Evolutionary conservation across 2,329 filamentous ascomycete species (phyloP).

Genomic region (Rosellinia necatrix): DNA sequence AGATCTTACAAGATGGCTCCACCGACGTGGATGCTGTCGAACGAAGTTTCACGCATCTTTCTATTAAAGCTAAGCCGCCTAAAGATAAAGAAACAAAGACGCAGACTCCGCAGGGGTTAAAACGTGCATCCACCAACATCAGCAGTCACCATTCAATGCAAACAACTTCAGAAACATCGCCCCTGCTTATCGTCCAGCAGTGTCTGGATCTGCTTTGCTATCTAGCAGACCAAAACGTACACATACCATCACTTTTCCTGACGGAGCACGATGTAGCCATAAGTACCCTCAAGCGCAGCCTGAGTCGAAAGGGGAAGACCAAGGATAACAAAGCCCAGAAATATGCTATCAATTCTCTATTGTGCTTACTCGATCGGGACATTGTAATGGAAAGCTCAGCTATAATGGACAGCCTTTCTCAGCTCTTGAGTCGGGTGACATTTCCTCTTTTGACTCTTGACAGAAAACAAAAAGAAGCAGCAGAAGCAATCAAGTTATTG

Average conservation of each 20-base stretch:
- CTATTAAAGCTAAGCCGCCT: constrained; percentile 84
- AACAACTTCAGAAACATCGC: constrained; percentile 85
- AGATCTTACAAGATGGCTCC: constrained; percentile 94
- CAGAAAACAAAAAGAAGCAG: constrained; percentile 60
- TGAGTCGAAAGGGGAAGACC: constrained; percentile 82
- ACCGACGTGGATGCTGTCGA: constrained; percentile 92
- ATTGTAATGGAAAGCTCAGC: constrained; percentile 96
- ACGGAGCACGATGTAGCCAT: constrained; percentile 84
- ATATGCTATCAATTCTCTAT: constrained; percentile 88
- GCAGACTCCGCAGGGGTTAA: constrained; percentile 81
- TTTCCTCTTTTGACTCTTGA: constrained; percentile 81
- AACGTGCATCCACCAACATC: constrained; percentile 71
- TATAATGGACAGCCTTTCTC: constrained; percentile 92
- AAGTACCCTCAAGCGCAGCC: constrained; percentile 74
- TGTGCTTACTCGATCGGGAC: constrained; percentile 87
- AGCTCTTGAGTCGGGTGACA: constrained; percentile 85
- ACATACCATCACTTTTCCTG: constrained; percentile 89
- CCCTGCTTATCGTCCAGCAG: constrained; percentile 93
- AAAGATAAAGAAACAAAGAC: constrained; percentile 66
- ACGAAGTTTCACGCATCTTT: constrained; percentile 91
- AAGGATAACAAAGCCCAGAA: constrained; percentile 84
- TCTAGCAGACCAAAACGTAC: constrained; percentile 80
- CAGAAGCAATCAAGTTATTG: constrained; percentile 45
- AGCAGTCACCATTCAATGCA: constrained; percentile 50
- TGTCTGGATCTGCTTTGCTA: constrained; percentile 86